A percentile compares a stretch with the other conserved stretches of the same genome.
phyloP scores from a whole-genome alignment of 495 filamentous ascomycete genomes.

The Penicillium crystallinum region DNA sequence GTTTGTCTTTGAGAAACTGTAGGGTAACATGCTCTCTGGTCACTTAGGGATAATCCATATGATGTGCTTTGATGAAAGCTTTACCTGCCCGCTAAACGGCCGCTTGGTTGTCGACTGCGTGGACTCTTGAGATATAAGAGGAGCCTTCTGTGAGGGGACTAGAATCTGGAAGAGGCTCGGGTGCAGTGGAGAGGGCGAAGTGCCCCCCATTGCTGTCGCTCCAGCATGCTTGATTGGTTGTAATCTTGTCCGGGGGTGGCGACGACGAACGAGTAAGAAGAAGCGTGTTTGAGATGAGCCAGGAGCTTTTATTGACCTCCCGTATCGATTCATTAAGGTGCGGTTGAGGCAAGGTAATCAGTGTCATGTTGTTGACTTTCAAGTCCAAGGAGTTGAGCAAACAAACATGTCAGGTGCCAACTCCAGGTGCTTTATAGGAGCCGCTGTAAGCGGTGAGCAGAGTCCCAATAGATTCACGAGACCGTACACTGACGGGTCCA shows the following conservation, averaged over 20 bases:
- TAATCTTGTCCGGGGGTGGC: constrained; percentile 4
- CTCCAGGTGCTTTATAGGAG: neutral
- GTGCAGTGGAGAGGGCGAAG: constrained; percentile 10
- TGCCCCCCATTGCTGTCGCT: constrained; percentile 13
- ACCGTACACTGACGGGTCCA: too few species aligned
- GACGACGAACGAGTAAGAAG: constrained; percentile 10
- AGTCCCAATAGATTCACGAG: too few species aligned
- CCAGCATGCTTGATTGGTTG: constrained; percentile 7
- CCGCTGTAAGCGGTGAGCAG: neutral
- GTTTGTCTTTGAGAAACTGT: constrained; percentile 7
- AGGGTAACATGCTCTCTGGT: constrained; percentile 8
- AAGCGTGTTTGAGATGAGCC: constrained; percentile 12
- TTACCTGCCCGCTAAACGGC: constrained; percentile 8
- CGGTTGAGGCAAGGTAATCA: constrained; percentile 6
- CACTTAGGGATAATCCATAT: constrained; percentile 2
- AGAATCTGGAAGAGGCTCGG: constrained; percentile 7
- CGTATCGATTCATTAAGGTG: constrained; percentile 13
- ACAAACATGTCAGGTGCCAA: neutral
- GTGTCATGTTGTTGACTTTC: constrained; percentile 8
- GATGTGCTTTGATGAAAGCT: constrained; percentile 9
- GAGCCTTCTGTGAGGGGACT: constrained; percentile 9
- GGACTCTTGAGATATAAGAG: constrained; percentile 4
- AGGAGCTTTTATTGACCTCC: constrained; percentile 9
- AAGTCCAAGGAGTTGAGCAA: neutral
- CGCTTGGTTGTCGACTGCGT: constrained; percentile 13